Evolutionary conservation across 2,329 filamentous ascomycete species (phyloP), one percentile per base, ranked within the genome.

Genomic region (Amylocarpus encephaloides): DNA sequence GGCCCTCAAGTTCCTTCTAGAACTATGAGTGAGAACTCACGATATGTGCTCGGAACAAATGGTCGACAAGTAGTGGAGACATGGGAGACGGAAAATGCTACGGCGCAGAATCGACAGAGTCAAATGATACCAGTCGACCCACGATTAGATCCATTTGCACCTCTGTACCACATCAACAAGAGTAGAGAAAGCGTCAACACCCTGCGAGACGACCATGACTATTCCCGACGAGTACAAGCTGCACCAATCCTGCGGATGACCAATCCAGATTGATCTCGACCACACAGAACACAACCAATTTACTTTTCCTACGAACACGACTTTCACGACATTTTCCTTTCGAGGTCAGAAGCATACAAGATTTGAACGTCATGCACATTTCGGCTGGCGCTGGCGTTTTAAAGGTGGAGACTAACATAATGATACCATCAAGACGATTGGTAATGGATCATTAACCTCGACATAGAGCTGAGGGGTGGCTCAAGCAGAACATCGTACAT

Each of bases 161-260:
- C 74, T 33, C 68, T 82, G 11, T 84, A 83, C 62, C 68, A 70
- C 39, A 71, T 68, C 40, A 81, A 75, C 59, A 77, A 76, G 63
- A 83, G 80, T 59, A 75, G 75, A 53, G 80, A 84, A 63, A 84
- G 80, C 62, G 68, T 85, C 61, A 78, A 78, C 57, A 83, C 80
- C 1, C 67, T 85, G 5, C 77, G 77, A 50, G 81, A 85, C 61
- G 79, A 84, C 54, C 79, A 81, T 51, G 81, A 85, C 57, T 85
- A 85, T 61, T 83, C 80, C 35, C 71, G 81, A 55, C 71, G 64
- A 43, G 58, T 66, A 2, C 73, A 75, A 9, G 70, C 76, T 59
- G 57, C 55, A 19, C 58, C 61, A 6, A 78, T 83, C 6, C 70
- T 85, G n/a, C 73, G 80, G 56, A 79, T 80, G 7, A 80, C 72